Evolutionary conservation across 1,284 basidiomycete species (phyloP), one percentile per base, ranked within the genome.

Genomic region (Rhodotorula sp.): DNA sequence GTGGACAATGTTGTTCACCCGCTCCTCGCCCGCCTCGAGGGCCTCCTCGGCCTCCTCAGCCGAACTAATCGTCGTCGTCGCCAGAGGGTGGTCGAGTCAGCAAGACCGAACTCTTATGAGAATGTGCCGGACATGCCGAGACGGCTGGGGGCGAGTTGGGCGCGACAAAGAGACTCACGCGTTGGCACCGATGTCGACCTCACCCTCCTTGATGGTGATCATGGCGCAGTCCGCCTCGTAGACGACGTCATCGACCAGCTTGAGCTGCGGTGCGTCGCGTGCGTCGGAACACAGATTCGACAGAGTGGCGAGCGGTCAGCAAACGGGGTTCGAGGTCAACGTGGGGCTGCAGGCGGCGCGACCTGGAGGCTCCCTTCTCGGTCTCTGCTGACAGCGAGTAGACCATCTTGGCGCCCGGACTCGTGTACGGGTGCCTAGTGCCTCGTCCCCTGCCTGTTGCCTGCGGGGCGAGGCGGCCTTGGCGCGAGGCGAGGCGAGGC

Each of bases 1-100:
- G 85, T 94, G 84, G 72, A 89, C 89, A 77, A 99, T 85, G 83
- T 99, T 93, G 89, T 95, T 99, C 80, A 96, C 90, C 75, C 85
- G 84, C 26, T 69, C 56, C 46, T 87, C 85, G 76, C 91, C 92
- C 24, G 91, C 89, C 81, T 93, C 95, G 70, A 96, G 82, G 45
- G 84, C 85, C 75, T 99, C 96, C 5, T 88, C 88, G 62, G 83
- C 83, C 71, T 97, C 96, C 84, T 99, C 96, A 51, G 89, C 85
- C 65, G 95, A 82, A 24, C 72, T 74, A 69, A 3, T 37, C 33
- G 1, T 10, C 37, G 37, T 42, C 37, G 15, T 17, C 26, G 33
- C 44, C 14, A 4, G 10, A 20, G 42, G 29, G 22, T 26, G 7
- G 15, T 7, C 59, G 22, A 60, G 51, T 24, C 53, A 4, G 22